These are phyloP conservation scores for Colletotrichum sp. DNA, from an alignment of 2,329 filamentous ascomycete species.

Conservation along the genomic window DNA sequence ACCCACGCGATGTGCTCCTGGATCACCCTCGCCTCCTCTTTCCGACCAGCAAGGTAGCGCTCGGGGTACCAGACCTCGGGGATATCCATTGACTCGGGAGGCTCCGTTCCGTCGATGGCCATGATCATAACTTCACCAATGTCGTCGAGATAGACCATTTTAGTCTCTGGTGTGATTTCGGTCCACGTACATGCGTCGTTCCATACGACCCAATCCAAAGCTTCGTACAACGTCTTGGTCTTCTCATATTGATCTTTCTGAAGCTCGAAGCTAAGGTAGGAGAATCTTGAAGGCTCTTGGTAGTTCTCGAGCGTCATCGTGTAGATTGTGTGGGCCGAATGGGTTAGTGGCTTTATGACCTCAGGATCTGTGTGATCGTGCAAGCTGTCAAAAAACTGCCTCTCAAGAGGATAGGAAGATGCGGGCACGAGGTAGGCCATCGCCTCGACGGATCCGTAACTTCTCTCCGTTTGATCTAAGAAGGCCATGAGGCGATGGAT, in stretches of 20 bases:
- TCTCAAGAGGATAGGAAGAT: slow-evolving; percentile 38
- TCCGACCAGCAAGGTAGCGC: slow-evolving; percentile 52
- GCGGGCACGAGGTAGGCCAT: slow-evolving; percentile 43
- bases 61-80: slow-evolving; percentile 59
- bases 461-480: slow-evolving; percentile 63
- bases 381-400: slow-evolving; percentile 50
- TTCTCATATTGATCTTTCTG: slow-evolving; percentile 37
- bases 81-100: slow-evolving; percentile 51
- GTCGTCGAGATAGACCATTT: slow-evolving; percentile 48
- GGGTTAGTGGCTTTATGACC: slow-evolving; percentile 31
- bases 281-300: slow-evolving; percentile 39
- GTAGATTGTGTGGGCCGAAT: slow-evolving; percentile 31
- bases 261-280: slow-evolving; percentile 46
- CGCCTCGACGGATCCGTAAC: slow-evolving; percentile 60
- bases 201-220: slow-evolving; percentile 55
- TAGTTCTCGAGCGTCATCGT: slow-evolving; percentile 31
- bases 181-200: slow-evolving; percentile 42
- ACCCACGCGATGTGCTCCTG: slow-evolving; percentile 35
- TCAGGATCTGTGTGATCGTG: slow-evolving; percentile 21
- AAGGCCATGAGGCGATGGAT: slow-evolving; percentile 68
- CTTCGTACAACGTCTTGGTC: slow-evolving; percentile 51
- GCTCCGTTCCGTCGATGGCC: slow-evolving; percentile 46
- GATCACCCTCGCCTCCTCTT: slow-evolving; percentile 51
- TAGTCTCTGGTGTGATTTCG: slow-evolving; percentile 37
- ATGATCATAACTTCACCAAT: slow-evolving; percentile 57